Evolutionary conservation across 164 flowering plant genomes (phyloP).

Genomic region (Sextonia rubra): DNA sequence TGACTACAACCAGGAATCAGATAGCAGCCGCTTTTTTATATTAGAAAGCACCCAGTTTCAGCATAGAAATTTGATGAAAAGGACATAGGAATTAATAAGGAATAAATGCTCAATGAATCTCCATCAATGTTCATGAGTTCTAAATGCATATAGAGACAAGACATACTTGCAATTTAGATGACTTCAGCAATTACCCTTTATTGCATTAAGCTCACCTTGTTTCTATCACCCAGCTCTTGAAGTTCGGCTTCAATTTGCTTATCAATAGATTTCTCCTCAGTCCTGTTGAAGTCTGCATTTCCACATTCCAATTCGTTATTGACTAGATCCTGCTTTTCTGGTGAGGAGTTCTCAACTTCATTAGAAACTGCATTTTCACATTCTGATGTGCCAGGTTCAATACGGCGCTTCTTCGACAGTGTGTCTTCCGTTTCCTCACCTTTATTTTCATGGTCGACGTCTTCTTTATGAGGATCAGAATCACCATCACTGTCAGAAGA

Average conservation of each 20-base stretch:
- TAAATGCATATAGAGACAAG: not conserved
- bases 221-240: conserved; percentile 68
- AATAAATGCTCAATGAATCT: not conserved
- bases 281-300: conserved; percentile 13
- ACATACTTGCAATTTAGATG: not conserved
- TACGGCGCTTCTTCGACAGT: conserved; percentile 37
- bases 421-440: conserved; percentile 37
- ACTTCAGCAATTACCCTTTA: not conserved
- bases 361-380: not conserved
- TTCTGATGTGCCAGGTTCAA: conserved; percentile 2
- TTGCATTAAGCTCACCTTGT: conserved; percentile 46
- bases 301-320: conserved; percentile 20
- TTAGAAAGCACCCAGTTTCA: not conserved
- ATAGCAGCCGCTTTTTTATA: not conserved
- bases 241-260: conserved; percentile 81
- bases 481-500: conserved; percentile 51
- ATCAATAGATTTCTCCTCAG: conserved; percentile 66
- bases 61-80: not conserved
- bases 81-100: not conserved
- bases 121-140: not conserved
- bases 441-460: conserved; percentile 17
- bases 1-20: not conserved
- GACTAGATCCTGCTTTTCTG: conserved; percentile 34
- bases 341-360: not conserved
- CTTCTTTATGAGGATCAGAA: conserved; percentile 19